phyloP scores from a whole-genome alignment of 192 early-diverging fungal genomes.

The Mycoemilia scoparia region DNA sequence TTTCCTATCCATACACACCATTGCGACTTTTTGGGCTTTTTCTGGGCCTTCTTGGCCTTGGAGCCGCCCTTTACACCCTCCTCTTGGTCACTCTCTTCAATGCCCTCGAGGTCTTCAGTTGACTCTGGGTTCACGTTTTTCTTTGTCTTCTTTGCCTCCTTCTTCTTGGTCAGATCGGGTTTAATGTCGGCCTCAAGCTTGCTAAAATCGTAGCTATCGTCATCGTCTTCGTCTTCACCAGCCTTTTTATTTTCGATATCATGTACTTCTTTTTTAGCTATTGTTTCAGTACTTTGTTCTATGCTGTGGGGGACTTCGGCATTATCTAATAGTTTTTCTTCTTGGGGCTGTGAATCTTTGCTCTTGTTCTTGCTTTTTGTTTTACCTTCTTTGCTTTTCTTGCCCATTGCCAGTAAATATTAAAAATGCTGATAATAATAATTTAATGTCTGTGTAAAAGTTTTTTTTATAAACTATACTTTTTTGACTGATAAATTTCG shows the following conservation, averaged over 20 bases:
- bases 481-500: no score
- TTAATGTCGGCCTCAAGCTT: conserved; percentile 12
- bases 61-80: conserved; percentile 1
- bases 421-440: no score
- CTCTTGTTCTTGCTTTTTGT: conserved; percentile 1
- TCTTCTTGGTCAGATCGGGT: conserved; percentile 17
- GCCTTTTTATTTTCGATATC: conserved; percentile 19
- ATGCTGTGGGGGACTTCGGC: no score
- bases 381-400: not conserved
- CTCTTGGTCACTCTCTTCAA: not conserved
- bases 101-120: conserved; percentile 7
- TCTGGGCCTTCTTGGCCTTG: conserved; percentile 14
- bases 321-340: no score
- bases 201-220: not conserved
- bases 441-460: no score
- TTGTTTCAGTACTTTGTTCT: no score
- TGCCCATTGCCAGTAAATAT: no score
- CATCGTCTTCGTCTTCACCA: conserved; percentile 19
- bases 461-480: no score
- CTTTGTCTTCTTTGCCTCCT: conserved; percentile 27
- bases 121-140: conserved; percentile 8
- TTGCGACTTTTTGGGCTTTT: conserved; percentile 31
- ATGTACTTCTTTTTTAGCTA: conserved; percentile 2
- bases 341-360: not conserved
- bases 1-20: conserved; percentile 57